Conservation (phyloP, 1,284 basidiomycete genomes). For the Puccinia hordei region DNA sequence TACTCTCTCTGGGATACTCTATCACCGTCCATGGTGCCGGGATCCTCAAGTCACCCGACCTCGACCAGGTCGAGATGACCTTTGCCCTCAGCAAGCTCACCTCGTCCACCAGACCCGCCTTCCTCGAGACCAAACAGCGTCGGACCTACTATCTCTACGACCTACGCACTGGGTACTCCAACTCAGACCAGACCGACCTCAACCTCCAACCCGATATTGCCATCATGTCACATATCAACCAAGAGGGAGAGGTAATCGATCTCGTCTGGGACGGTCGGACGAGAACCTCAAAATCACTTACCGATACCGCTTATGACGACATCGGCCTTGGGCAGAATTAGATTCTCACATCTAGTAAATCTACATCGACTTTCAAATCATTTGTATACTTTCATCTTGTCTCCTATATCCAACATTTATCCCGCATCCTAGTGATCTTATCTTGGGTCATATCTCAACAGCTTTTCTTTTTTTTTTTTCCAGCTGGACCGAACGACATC, state of each 20-base stretch:
- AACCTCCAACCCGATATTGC: constrained; percentile 52
- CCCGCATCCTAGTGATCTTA: too few species aligned
- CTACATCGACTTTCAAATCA: too few species aligned
- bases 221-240: constrained; percentile 55
- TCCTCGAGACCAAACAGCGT: constrained; percentile 53
- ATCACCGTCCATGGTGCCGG: constrained; percentile 6
- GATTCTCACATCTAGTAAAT: not conserved
- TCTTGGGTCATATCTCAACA: too few species aligned
- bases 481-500: too few species aligned
- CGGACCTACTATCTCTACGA: constrained; percentile 55
- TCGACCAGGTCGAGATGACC: constrained; percentile 53
- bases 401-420: too few species aligned
- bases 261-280: constrained; percentile 54
- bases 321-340: constrained; percentile 1
- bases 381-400: too few species aligned
- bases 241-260: constrained; percentile 54
- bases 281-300: constrained; percentile 3
- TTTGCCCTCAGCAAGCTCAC: constrained; percentile 55
- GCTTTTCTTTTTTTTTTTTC: too few species aligned
- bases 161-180: constrained; percentile 39
- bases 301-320: constrained; percentile 5
- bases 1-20: constrained; percentile 2
- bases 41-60: not conserved
- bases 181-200: not conserved
- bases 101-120: constrained; percentile 53